Evolutionary conservation across 108 stramenopile genomes (phyloP).

Genomic region (Stephanodiscus minutulus): DNA sequence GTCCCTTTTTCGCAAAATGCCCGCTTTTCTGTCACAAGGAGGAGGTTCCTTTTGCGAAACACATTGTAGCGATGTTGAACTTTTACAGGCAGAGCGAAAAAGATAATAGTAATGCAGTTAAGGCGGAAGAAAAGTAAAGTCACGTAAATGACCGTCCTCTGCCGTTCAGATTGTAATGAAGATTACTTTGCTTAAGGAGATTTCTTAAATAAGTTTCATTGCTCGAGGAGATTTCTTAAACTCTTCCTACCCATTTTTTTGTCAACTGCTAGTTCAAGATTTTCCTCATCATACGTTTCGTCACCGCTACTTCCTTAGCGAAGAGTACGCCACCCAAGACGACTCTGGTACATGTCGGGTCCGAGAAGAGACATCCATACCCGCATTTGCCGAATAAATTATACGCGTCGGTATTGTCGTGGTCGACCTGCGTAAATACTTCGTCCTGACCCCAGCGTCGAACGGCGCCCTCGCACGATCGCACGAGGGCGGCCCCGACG

Average conservation of each 20-base stretch:
- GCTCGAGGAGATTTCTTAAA: too few species aligned
- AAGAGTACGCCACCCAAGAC: slow-evolving; percentile 19
- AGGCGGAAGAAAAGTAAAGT: background rate
- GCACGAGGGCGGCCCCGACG: slow-evolving; percentile 33
- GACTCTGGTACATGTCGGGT: slow-evolving; percentile 33
- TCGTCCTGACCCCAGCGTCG: slow-evolving; percentile 36
- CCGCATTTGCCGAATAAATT: slow-evolving; percentile 31
- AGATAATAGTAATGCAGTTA: background rate
- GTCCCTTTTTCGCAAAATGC: too few species aligned
- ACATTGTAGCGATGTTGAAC: slow-evolving; percentile 3
- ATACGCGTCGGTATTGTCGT: slow-evolving; percentile 22
- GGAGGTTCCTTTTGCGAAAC: background rate
- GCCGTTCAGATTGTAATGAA: too few species aligned
- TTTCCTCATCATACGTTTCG: slow-evolving; percentile 45
- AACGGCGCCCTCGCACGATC: slow-evolving; percentile 32
- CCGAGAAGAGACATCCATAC: slow-evolving; percentile 23
- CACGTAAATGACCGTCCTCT: too few species aligned
- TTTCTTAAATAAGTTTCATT: too few species aligned
- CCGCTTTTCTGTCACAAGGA: background rate
- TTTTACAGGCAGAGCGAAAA: background rate
- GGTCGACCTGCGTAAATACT: slow-evolving; percentile 43
- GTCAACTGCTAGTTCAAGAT: slow-evolving; percentile 18
- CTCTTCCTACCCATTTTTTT: too few species aligned
- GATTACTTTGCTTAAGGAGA: too few species aligned
- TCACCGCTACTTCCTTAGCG: slow-evolving; percentile 14